Evolutionary conservation across 1,284 basidiomycete species (phyloP).

Genomic region (Cryptococcus sp.): DNA sequence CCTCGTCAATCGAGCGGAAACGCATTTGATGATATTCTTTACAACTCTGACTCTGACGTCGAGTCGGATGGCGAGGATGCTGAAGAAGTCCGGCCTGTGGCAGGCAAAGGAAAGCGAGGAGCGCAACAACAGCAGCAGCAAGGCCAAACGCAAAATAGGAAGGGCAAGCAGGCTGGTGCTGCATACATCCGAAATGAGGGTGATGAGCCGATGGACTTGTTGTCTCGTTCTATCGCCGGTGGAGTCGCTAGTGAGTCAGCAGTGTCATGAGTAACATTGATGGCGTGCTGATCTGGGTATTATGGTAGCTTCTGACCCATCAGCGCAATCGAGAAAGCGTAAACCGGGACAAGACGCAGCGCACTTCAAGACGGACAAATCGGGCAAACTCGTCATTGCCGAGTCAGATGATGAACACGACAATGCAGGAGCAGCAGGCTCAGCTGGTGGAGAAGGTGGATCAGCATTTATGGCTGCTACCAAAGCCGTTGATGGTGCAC

Average conservation of each 20-base stretch:
- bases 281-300: no score
- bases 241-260: slow-evolving; percentile 68
- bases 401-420: slow-evolving; percentile 54
- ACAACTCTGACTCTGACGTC: slow-evolving; percentile 86
- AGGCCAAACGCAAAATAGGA: slow-evolving; percentile 15
- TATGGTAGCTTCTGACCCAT: slow-evolving; percentile 57
- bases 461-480: slow-evolving; percentile 79
- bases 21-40: slow-evolving; percentile 92
- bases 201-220: slow-evolving; percentile 92
- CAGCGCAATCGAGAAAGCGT: slow-evolving; percentile 58
- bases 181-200: slow-evolving; percentile 76
- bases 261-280: no score
- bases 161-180: slow-evolving; percentile 32
- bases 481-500: slow-evolving; percentile 74
- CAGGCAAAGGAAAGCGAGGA: slow-evolving; percentile 42
- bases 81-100: slow-evolving; percentile 41
- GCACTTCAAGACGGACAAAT: slow-evolving; percentile 83
- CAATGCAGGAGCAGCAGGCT: slow-evolving; percentile 50
- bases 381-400: slow-evolving; percentile 87
- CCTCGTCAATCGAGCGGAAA: slow-evolving; percentile 64
- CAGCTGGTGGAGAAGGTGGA: slow-evolving; percentile 60
- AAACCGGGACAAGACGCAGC: slow-evolving; percentile 84
- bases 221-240: slow-evolving; percentile 73
- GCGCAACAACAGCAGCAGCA: slow-evolving; percentile 11
- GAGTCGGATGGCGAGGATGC: slow-evolving; percentile 73